Conservation (phyloP, 139 green algal genomes). For the Coccomyxa sp. region DNA sequence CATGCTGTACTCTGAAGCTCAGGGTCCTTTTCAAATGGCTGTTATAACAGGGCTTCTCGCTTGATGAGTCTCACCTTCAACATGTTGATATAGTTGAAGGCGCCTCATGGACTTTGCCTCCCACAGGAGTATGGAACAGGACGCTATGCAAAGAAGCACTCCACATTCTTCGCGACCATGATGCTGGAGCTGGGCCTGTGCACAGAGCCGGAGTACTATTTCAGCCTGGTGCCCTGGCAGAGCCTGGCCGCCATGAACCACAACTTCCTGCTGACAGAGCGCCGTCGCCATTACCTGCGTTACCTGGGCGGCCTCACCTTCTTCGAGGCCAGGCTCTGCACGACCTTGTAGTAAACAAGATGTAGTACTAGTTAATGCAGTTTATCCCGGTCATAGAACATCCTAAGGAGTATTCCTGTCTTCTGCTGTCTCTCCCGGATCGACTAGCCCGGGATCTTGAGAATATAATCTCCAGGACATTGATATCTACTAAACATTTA, state of each 20-base stretch:
- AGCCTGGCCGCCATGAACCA: constrained; percentile 47
- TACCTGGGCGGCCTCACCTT: constrained; percentile 47
- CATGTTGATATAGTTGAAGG: too few species aligned
- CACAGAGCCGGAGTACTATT: constrained; percentile 36
- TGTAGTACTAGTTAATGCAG: not conserved
- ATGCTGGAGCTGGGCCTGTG: constrained; percentile 50
- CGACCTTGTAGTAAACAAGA: not conserved
- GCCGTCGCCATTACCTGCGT: constrained; percentile 47
- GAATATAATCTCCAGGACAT: too few species aligned
- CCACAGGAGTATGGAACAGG: constrained; percentile 54
- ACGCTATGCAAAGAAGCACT: constrained; percentile 49
- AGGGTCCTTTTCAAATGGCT: not conserved
- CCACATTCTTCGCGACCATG: constrained; percentile 52
- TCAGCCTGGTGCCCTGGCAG: constrained; percentile 54
- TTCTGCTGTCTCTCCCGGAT: too few species aligned
- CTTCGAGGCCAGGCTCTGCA: constrained; percentile 41
- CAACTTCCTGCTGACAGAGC: constrained; percentile 60
- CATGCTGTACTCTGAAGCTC: not conserved
- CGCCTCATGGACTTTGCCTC: not conserved
- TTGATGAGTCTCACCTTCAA: not conserved
- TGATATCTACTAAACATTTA: too few species aligned
- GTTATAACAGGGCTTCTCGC: not conserved
- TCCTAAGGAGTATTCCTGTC: too few species aligned
- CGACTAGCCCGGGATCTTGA: too few species aligned
- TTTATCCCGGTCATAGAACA: too few species aligned